Conservation (phyloP, 2,329 filamentous ascomycete species). For the Cryphonectria naterciae region DNA sequence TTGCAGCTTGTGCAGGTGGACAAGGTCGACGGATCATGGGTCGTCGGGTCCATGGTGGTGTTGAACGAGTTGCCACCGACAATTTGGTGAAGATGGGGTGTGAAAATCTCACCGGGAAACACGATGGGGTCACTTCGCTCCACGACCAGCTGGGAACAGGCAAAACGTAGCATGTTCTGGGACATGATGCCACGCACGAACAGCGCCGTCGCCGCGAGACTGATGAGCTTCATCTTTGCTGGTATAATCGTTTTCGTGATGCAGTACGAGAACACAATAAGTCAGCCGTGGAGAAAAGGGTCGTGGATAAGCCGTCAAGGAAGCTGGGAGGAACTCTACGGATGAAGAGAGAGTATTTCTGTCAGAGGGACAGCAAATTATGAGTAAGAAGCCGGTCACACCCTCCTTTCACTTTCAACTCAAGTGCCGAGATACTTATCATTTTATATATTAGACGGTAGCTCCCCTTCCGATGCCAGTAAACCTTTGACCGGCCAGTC, state of each 20-base stretch:
- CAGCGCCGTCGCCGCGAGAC: constrained; percentile 36
- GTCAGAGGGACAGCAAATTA: not conserved
- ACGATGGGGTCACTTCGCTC: constrained; percentile 52
- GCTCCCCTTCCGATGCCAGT: not conserved
- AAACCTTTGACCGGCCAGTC: not conserved
- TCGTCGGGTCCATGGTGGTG: constrained; percentile 45
- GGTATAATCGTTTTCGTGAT: not conserved
- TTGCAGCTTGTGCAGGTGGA: constrained; percentile 50
- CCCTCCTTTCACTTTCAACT: not conserved
- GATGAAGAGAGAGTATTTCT: not conserved
- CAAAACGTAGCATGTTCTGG: constrained; percentile 51
- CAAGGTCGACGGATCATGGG: constrained; percentile 40
- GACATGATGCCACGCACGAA: constrained; percentile 37
- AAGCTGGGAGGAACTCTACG: not conserved
- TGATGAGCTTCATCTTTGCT: constrained; percentile 35
- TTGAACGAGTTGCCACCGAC: constrained; percentile 52
- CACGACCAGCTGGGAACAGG: constrained; percentile 52
- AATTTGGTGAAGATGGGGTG: constrained; percentile 52
- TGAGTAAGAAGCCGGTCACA: not conserved
- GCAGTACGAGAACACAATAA: not conserved
- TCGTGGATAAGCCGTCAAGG: not conserved
- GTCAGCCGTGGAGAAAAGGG: not conserved
- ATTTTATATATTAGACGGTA: not conserved
- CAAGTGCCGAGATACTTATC: not conserved
- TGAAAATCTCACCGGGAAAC: constrained; percentile 49